Evolutionary conservation across 176 grass and related monocot species (phyloP).

Genomic region (Oryza meyeriana): DNA sequence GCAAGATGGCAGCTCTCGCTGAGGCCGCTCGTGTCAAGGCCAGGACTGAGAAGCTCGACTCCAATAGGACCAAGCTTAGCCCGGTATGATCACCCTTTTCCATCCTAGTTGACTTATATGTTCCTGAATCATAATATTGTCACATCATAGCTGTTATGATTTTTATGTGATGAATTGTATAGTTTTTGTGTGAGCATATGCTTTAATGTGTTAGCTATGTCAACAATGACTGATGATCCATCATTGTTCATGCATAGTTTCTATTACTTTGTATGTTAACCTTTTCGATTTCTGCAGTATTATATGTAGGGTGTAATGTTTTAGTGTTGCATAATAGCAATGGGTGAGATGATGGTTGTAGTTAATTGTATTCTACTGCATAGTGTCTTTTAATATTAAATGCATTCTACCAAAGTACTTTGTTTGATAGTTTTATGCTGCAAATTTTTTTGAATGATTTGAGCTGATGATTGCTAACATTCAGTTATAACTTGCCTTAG

Average conservation of each 20-base stretch:
- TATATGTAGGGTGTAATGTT: not conserved
- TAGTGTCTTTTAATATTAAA: not conserved
- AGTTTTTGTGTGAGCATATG: not conserved
- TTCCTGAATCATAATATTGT: not conserved
- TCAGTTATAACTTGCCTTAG: not conserved
- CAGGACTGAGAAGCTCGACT: constrained; percentile 74
- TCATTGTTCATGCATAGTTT: not conserved
- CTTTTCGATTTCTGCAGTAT: not conserved
- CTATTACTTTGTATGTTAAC: not conserved
- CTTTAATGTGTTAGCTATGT: not conserved
- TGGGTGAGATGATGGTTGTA: not conserved
- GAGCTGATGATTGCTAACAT: not conserved
- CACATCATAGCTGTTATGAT: not conserved
- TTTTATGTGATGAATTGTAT: not conserved
- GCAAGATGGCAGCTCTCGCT: constrained; percentile 78
- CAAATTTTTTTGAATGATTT: not conserved
- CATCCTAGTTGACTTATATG: not conserved
- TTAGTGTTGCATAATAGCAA: not conserved
- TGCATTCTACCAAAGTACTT: not conserved
- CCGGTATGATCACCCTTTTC: constrained; percentile 24
- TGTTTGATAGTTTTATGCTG: not conserved
- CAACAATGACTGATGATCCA: not conserved
- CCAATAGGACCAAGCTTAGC: constrained; percentile 58
- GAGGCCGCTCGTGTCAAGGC: constrained; percentile 66
- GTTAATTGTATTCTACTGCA: not conserved